Evolutionary conservation across 2,329 filamentous ascomycete genomes (phyloP), one percentile per base, ranked within the genome.

Genomic region (Pseudophaeomoniella oleicola): DNA sequence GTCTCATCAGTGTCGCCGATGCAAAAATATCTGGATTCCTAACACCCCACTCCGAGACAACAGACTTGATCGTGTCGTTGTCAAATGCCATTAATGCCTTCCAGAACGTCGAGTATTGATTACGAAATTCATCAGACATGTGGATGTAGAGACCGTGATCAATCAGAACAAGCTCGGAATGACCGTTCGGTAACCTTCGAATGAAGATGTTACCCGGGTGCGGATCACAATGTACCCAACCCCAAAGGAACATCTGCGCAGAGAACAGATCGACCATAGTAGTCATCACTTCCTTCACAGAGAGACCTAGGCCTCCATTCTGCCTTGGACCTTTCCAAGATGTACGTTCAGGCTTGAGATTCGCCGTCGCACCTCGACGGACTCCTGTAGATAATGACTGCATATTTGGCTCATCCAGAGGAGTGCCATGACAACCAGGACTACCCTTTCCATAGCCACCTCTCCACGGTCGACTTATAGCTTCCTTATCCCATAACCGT

Each of bases 161-260:
- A 53, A 98, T 94, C 22, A 98, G 76, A 1, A 96, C 88, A 18
- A 98, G 71, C 62, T 98, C 86, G 1, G 88, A 71, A 31, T 75
- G 71, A n/a, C 88, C 88, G 31, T 70, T 78, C 1, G 86, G 81
- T 12, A 84, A 67, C 5, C 90, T 79, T 5, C 90, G 81, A 52
- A 96, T 80, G 62, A 98, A 94, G 56, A 96, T 90, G 60, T 98
- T 98, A 17, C 88, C 88, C 1, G 90, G 90, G 53, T 98, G 90
- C 6, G 90, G 90, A 55, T 98, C 90, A 60, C 88, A 94, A 63
- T 98, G 88, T 0, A 96, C 83, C 31, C 83, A 72, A 10, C 90
- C 90, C 83, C 85, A 96, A 45, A 93, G 79, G 66, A 94, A 98
- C 71, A 96, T 96, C 54, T 96, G 88, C 2, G 85, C 87, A n/a